A percentile compares a stretch with the other conserved stretches of the same genome.
Evolutionary conservation across 352 stramenopile genomes (phyloP).

Genomic region (Albugo candida): DNA sequence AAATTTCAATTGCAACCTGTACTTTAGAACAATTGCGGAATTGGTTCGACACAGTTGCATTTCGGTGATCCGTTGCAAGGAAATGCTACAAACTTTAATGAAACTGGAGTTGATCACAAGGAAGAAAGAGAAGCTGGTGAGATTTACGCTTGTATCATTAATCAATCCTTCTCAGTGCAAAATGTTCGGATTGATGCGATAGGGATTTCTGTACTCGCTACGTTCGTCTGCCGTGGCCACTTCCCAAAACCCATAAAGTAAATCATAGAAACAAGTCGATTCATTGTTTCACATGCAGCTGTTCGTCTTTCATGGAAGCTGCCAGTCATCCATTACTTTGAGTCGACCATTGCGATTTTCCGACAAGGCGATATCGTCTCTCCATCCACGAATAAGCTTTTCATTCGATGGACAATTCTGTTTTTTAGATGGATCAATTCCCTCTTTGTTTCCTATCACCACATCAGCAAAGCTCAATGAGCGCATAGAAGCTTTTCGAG

Average conservation of each 20-base stretch:
- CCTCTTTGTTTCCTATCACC: conserved; percentile 8
- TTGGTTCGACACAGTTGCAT: conserved; percentile 61
- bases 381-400: conserved; percentile 24
- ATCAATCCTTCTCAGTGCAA: too few species aligned
- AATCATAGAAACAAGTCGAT: too few species aligned
- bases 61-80: conserved; percentile 69
- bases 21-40: conserved; percentile 49
- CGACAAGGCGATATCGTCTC: conserved; percentile 31
- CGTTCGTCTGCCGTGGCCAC: too few species aligned
- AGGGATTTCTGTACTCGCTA: too few species aligned
- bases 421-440: conserved; percentile 1
- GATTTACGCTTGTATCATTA: neutral
- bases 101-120: conserved; percentile 63
- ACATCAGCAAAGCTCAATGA: conserved; percentile 77
- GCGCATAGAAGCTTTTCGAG: conserved; percentile 39
- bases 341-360: conserved; percentile 48
- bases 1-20: too few species aligned
- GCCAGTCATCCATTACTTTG: conserved; percentile 46
- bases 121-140: conserved; percentile 49
- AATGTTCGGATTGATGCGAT: too few species aligned
- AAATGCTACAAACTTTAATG: conserved; percentile 75
- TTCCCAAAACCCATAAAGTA: too few species aligned
- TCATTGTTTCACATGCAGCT: too few species aligned
- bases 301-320: conserved; percentile 20
- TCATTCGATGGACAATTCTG: conserved; percentile 10